These are phyloP conservation scores for Graphiopsis chlorocephala DNA, from an alignment of 2,329 filamentous ascomycete genomes.

Conservation along the genomic window DNA sequence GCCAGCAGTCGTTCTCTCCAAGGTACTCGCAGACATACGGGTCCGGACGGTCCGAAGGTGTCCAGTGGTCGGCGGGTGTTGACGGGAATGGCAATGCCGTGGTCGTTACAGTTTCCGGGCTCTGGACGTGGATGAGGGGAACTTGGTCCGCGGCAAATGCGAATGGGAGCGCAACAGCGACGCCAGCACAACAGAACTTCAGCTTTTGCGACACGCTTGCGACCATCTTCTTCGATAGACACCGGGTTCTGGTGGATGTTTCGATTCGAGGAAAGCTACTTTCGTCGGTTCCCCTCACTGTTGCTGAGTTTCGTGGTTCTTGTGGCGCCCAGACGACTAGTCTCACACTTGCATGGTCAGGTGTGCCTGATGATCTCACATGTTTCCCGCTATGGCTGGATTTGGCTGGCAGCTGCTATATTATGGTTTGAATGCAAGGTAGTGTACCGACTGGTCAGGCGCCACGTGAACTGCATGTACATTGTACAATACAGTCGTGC, in stretches of 20 bases:
- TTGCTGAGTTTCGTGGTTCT: not conserved
- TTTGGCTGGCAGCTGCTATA: no score
- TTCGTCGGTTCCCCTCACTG: slow-evolving; percentile 5
- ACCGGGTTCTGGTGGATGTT: not conserved
- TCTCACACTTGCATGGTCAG: not conserved
- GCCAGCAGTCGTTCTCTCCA: slow-evolving; percentile 28
- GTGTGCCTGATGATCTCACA: slow-evolving; percentile 12
- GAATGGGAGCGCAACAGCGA: not conserved
- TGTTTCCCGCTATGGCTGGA: not conserved
- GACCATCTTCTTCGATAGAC: not conserved
- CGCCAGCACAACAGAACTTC: not conserved
- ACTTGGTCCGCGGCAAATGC: not conserved
- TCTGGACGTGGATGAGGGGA: not conserved
- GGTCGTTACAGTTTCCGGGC: slow-evolving; percentile 12
- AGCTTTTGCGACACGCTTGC: not conserved
- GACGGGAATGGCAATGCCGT: slow-evolving; percentile 17
- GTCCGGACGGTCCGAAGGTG: slow-evolving; percentile 24
- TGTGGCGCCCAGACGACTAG: slow-evolving; percentile 4
- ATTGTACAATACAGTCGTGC: not conserved
- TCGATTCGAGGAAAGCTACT: not conserved
- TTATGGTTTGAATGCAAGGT: not conserved
- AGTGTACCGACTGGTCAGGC: not conserved
- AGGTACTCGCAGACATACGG: slow-evolving; percentile 29
- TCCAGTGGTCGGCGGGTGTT: slow-evolving; percentile 20
- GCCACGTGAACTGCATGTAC: not conserved